phyloP scores from a whole-genome alignment of 495 filamentous ascomycete genomes.

The Amphirosellinia nigrospora region DNA sequence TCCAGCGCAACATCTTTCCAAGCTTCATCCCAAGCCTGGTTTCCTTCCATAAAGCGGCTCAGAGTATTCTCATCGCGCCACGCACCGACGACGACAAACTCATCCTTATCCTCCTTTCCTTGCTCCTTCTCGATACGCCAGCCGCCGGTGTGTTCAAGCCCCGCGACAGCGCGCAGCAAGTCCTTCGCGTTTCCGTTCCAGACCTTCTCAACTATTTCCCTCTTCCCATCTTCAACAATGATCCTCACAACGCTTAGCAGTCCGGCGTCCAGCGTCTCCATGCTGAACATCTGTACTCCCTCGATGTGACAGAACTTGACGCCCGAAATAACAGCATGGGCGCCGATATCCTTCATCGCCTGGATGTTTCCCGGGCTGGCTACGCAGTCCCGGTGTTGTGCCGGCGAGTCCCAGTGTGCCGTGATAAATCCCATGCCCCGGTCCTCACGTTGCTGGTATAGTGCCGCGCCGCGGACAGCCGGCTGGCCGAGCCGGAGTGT shows the following conservation, averaged over 20 bases:
- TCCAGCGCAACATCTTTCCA: constrained; percentile 14
- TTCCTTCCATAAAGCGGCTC: not conserved
- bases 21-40: not conserved
- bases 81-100: constrained; percentile 21
- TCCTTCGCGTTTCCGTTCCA: not conserved
- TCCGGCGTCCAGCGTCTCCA: constrained; percentile 18
- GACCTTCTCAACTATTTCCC: not conserved
- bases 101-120: constrained; percentile 45
- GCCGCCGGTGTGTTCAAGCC: constrained; percentile 50
- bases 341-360: constrained; percentile 32
- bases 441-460: constrained; percentile 25
- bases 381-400: constrained; percentile 21
- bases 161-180: constrained; percentile 37
- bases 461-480: constrained; percentile 21
- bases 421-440: constrained; percentile 14
- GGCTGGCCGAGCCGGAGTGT: constrained; percentile 21
- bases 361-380: constrained; percentile 23
- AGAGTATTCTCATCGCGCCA: constrained; percentile 21
- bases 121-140: constrained; percentile 54
- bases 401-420: constrained; percentile 26
- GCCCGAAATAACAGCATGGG: not conserved
- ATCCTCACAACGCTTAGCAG: constrained; percentile 19
- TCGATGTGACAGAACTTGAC: constrained; percentile 30
- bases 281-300: constrained; percentile 4
- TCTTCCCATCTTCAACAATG: not conserved